Percentiles rank a stretch among this genome's conserved stretches.
phyloP scores from a whole-genome alignment of 1,284 basidiomycete species.

The Cryptococcus sp. region DNA sequence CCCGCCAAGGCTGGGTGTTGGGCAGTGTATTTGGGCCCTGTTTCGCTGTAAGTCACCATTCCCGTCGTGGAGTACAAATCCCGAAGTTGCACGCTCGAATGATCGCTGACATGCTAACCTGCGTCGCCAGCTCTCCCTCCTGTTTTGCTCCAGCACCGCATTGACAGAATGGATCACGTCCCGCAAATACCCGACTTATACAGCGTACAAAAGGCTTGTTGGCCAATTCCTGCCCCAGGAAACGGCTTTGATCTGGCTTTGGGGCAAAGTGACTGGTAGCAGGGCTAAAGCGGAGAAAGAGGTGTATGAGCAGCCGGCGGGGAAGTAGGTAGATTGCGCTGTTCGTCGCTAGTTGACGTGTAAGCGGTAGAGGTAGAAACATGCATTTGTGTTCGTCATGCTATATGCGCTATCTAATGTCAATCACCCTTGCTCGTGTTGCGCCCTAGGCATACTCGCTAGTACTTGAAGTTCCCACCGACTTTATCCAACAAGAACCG shows the following conservation, averaged over 20 bases:
- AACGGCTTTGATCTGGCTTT: conserved; percentile 55
- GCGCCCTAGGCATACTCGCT: neutral
- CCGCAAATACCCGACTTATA: conserved; percentile 76
- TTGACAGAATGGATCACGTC: conserved; percentile 79
- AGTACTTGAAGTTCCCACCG: conserved; percentile 34
- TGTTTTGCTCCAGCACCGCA: conserved; percentile 72
- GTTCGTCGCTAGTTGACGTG: no score
- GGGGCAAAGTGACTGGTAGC: conserved; percentile 27
- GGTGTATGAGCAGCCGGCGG: conserved; percentile 9
- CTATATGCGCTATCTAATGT: no score
- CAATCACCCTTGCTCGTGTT: no score
- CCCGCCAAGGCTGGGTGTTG: conserved; percentile 28
- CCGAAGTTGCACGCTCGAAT: neutral
- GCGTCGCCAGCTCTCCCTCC: conserved; percentile 50
- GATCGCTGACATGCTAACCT: neutral
- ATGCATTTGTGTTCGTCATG: no score
- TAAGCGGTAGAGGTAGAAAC: no score
- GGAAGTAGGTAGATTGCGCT: neutral
- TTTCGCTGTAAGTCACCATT: conserved; percentile 36
- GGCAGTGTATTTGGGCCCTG: conserved; percentile 34
- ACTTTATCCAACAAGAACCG: conserved; percentile 28
- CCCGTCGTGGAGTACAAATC: neutral
- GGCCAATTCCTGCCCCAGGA: conserved; percentile 72
- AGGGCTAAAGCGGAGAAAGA: conserved; percentile 8
- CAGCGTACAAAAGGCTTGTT: conserved; percentile 73